A percentile compares a stretch with the other conserved stretches of the same genome.
These are phyloP conservation scores for Ceraceosorus guamensis DNA, from an alignment of 1,284 basidiomycete genomes.

Conservation along the genomic window DNA sequence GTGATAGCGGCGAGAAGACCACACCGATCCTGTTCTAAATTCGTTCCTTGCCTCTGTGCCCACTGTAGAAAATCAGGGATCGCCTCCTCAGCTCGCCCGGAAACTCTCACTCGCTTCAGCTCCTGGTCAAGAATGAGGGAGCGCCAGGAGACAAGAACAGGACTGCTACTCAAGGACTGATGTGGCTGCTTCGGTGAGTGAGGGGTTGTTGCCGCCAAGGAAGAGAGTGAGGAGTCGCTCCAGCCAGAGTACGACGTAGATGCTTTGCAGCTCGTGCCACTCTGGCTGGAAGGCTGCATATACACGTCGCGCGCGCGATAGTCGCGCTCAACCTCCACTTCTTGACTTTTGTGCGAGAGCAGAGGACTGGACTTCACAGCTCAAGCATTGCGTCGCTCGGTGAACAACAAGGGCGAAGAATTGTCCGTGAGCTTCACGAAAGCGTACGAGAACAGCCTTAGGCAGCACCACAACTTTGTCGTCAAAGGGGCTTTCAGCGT, in stretches of 20 bases:
- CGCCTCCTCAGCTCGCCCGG: constrained; percentile 65
- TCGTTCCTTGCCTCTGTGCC: background rate
- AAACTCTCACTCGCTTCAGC: constrained; percentile 71
- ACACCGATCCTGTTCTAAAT: too few species aligned
- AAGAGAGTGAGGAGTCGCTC: too few species aligned
- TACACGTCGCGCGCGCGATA: too few species aligned
- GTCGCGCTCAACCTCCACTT: background rate
- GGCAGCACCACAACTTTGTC: constrained; percentile 79
- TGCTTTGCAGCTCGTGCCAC: too few species aligned
- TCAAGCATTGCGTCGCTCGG: constrained; percentile 67
- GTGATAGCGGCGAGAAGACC: background rate
- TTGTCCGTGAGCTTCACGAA: constrained; percentile 70
- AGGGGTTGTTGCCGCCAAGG: background rate
- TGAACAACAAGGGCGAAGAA: constrained; percentile 64
- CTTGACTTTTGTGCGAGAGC: background rate
- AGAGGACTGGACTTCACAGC: constrained; percentile 87
- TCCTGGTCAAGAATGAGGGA: constrained; percentile 71
- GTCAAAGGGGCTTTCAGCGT: constrained; percentile 67
- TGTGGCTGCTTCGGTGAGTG: constrained; percentile 73
- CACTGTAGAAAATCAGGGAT: constrained; percentile 56
- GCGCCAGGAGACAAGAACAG: constrained; percentile 71
- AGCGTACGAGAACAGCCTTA: constrained; percentile 75
- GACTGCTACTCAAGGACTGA: constrained; percentile 77
- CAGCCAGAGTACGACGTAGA: too few species aligned
- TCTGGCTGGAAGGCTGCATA: too few species aligned